Evolutionary conservation across 441 rosid species (phyloP), one percentile per base, ranked within the genome.

Genomic region (Aleurites moluccanus): DNA sequence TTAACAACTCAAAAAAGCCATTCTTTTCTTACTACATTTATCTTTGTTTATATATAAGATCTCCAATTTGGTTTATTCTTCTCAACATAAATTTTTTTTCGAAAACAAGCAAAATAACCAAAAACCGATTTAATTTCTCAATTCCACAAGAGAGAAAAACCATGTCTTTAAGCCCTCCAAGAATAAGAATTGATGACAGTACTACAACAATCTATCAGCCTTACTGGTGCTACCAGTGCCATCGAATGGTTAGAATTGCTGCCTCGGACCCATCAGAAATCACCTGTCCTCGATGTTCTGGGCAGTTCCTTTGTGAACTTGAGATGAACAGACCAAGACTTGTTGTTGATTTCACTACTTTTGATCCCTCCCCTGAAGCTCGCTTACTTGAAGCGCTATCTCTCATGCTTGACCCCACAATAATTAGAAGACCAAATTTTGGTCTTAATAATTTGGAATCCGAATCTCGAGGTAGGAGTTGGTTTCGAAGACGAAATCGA

Each of bases 191-290:
- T 72, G 23, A 76, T 28, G 33, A 52, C n/a, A 8, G 33, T 38
- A 60, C 77, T 66, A 27, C 56, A 47, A 67, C 83, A 65, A 78
- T 73, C 53, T 75, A 63, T 72, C 91, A 78, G 75, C 86, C 83
- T 30, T 92, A 89, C 75, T 89, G 97, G 98, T 93, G 98, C 88
- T 89, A 90, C 81, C 91, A 80, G 3, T 93, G 96, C 80, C 88
- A 87, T 71, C 86, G 87, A 15, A 60, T 79, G 2, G 92, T 90
- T 21, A 80, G 89, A 80, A 77, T 90, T 65, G 86, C 88, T 13
- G 27, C 89, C 2, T 47, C 85, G 2, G 66, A 82, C 69, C 81
- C 86, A 9, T 77, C 88, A 0, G 92, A 82, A 62, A 79, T 85
- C 68, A 50, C 38, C 7, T 93, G 97, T 71, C 96, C 94, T 2